These are phyloP conservation scores for Pseudonitzschia multistriata DNA, from an alignment of 108 stramenopile genomes.

Conservation along the genomic window DNA sequence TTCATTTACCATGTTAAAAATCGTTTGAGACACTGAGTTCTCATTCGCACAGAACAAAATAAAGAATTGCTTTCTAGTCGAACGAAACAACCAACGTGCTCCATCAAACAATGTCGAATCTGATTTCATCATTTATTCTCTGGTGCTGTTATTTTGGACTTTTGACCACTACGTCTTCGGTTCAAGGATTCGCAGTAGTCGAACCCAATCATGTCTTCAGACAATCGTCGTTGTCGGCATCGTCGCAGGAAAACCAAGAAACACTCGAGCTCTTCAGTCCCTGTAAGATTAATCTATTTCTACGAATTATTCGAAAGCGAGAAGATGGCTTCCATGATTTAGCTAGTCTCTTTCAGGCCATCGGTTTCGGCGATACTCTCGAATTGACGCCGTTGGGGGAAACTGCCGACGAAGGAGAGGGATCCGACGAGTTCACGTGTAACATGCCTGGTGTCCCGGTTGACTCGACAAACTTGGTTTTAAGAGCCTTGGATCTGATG, in stretches of 20 bases:
- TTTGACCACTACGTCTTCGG: neutral
- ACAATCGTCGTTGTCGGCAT: slow-evolving; percentile 6
- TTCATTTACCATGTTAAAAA: too few relatives aligned
- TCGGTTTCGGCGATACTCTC: slow-evolving; percentile 91
- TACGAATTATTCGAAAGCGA: slow-evolving; percentile 91
- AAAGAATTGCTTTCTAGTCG: too few relatives aligned
- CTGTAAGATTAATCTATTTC: slow-evolving; percentile 95
- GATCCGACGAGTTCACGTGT: slow-evolving; percentile 71
- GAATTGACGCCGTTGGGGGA: slow-evolving; percentile 44
- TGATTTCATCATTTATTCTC: neutral
- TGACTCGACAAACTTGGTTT: slow-evolving; percentile 84
- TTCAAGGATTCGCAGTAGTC: neutral
- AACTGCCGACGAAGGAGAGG: slow-evolving; percentile 28
- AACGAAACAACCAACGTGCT: neutral
- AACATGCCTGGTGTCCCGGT: slow-evolving; percentile 89
- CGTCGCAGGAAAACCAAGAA: neutral
- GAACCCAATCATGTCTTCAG: neutral
- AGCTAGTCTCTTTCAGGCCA: slow-evolving; percentile 92
- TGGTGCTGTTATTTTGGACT: neutral
- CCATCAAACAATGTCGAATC: neutral
- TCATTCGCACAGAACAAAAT: neutral
- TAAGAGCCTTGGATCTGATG: slow-evolving; percentile 87
- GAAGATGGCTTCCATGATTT: slow-evolving; percentile 93
- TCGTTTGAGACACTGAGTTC: too few relatives aligned
- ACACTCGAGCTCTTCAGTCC: slow-evolving; percentile 81